phyloP scores from a whole-genome alignment of 2,329 filamentous ascomycete genomes.

The Amylocarpus encephaloides region DNA sequence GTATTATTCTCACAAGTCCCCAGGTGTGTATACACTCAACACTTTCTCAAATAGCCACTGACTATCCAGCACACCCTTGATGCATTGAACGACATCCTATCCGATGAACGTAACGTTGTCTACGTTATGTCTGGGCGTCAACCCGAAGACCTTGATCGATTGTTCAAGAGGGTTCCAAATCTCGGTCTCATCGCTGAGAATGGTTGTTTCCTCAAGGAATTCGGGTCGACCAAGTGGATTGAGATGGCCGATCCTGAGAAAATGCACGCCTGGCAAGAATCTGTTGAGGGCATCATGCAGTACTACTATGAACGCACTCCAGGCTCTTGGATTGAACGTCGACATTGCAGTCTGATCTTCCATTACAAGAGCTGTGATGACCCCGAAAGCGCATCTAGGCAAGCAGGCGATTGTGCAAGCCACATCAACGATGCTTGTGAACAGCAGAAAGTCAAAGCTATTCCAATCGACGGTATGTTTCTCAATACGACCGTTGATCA shows the following conservation, averaged over 20 bases:
- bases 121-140: slow-evolving; percentile 91
- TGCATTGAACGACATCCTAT: slow-evolving; percentile 71
- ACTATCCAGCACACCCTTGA: slow-evolving; percentile 64
- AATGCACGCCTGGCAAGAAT: slow-evolving; percentile 73
- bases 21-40: slow-evolving; percentile 38
- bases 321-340: slow-evolving; percentile 79
- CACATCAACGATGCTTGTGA: slow-evolving; percentile 94
- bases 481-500: background rate
- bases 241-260: slow-evolving; percentile 68
- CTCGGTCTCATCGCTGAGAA: slow-evolving; percentile 92
- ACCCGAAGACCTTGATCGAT: slow-evolving; percentile 78
- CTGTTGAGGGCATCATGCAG: slow-evolving; percentile 72
- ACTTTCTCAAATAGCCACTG: slow-evolving; percentile 8
- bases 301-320: slow-evolving; percentile 90
- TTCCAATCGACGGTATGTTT: slow-evolving; percentile 57
- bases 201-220: slow-evolving; percentile 79
- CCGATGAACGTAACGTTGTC: slow-evolving; percentile 75
- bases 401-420: slow-evolving; percentile 83
- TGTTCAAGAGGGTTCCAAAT: slow-evolving; percentile 77
- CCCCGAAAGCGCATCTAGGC: slow-evolving; percentile 64
- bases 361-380: slow-evolving; percentile 82
- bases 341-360: slow-evolving; percentile 87
- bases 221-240: slow-evolving; percentile 63
- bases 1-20: slow-evolving; percentile 80
- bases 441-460: slow-evolving; percentile 74